Evolutionary conservation across 495 filamentous ascomycete genomes (phyloP), one percentile per base, ranked within the genome.

Genomic region (Xylaria flabelliformis): DNA sequence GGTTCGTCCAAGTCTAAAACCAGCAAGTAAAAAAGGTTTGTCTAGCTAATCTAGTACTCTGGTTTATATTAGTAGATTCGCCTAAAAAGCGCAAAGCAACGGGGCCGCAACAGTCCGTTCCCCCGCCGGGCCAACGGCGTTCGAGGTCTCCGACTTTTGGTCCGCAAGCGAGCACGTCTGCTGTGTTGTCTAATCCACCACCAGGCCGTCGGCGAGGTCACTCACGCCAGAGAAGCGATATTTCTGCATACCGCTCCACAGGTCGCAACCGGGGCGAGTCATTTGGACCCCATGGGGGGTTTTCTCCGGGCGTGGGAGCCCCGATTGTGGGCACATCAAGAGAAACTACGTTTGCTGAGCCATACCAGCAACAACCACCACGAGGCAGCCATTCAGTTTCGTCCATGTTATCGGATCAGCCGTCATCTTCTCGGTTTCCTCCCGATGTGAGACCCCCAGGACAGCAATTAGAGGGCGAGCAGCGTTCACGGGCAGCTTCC

Each of bases 81-180:
- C 91, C 92, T 21, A 91, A 90, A 76, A 93, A 93, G 79, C 87
- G 91, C 74, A 94, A 94, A 82, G 89, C 89, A 56, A 86, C 87
- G 75, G 90, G 90, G 70, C 85, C 86, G 21, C 90, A 91, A 71
- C 85, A 85, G 73, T 74, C 88, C 26, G 83, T 83, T 34, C 89
- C 89, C 67, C 85, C 88, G 51, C 88, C 90, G 72, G 86, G 81
- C 70, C 82, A 86, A 65, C 81, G 85, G 26, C 86, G 85, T 61
- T 85, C 85, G 58, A 85, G 87, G 69, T 88, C 88, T 58, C 86
- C 88, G 6, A 84, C 86, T 15, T 86, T 88, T 74, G 88, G 88
- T 42, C 86, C 89, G 15, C 84, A 88, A 21, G 85, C 87, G 46
- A 86, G 87, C 32, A 51, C 72, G 36, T 86, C 86, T 29, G 79